phyloP scores from a whole-genome alignment of 2,329 filamentous ascomycete species.

The Neofusicoccum ribis region DNA sequence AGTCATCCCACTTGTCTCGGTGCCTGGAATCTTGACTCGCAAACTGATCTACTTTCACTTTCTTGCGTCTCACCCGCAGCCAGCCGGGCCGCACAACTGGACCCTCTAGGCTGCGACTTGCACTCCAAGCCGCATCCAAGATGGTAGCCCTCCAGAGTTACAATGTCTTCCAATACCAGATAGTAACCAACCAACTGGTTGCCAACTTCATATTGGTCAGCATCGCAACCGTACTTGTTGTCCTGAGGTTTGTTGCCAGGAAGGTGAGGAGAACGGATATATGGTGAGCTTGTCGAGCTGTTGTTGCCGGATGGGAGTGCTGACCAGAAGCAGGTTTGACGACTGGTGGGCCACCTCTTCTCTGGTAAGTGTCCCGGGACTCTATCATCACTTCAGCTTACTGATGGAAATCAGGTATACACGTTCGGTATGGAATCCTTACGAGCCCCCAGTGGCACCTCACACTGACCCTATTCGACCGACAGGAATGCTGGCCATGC shows the following conservation, averaged over 20 bases:
- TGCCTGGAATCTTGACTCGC: neutral
- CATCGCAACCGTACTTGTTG: neutral
- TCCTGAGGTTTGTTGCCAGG: constrained; percentile 4
- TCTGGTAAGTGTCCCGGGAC: neutral
- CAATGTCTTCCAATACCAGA: neutral
- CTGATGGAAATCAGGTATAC: neutral
- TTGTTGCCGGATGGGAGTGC: neutral
- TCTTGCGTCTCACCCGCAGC: neutral
- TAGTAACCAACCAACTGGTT: constrained; percentile 1
- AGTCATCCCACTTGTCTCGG: neutral
- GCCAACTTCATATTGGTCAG: neutral
- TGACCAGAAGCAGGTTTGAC: neutral
- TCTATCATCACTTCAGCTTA: neutral
- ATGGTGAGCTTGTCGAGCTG: neutral
- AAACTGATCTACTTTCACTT: neutral
- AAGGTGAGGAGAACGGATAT: neutral
- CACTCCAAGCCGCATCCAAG: neutral
- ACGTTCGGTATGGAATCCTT: neutral
- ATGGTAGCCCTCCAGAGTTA: neutral
- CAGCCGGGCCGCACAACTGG: neutral
- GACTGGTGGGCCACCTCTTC: neutral
- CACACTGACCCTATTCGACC: neutral
- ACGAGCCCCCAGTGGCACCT: neutral
- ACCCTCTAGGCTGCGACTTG: neutral
- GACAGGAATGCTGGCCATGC: constrained; percentile 5